phyloP scores from a whole-genome alignment of 805 yeast species.

The Lipomyces japonicus region DNA sequence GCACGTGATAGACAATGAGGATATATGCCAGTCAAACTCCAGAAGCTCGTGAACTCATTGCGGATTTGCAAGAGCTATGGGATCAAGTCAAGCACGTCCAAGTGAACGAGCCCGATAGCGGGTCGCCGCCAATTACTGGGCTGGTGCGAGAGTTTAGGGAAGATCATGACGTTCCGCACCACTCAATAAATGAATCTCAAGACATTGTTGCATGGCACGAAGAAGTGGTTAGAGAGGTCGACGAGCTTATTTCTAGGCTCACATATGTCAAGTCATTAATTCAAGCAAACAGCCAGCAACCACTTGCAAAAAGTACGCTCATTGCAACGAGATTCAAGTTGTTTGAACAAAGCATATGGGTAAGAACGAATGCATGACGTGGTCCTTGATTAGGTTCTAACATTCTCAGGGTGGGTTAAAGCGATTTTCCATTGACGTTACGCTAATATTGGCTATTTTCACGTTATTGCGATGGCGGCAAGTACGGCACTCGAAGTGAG shows the following conservation, averaged over 20 bases:
- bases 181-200: too few relatives aligned
- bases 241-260: slow-evolving; percentile 1
- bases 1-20: slow-evolving; percentile 55
- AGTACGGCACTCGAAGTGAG: too few relatives aligned
- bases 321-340: too few relatives aligned
- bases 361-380: too few relatives aligned
- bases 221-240: background rate
- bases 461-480: slow-evolving; percentile 12
- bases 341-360: too few relatives aligned
- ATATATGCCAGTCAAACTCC: slow-evolving; percentile 62
- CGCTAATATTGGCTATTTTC: slow-evolving; percentile 1
- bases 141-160: background rate
- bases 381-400: too few relatives aligned
- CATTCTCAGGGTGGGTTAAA: slow-evolving; percentile 4
- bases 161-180: slow-evolving; percentile 1
- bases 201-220: too few relatives aligned
- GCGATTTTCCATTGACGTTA: slow-evolving; percentile 5
- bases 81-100: slow-evolving; percentile 57
- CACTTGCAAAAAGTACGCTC: too few relatives aligned
- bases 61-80: slow-evolving; percentile 71
- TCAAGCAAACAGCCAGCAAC: too few relatives aligned
- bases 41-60: slow-evolving; percentile 61
- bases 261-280: slow-evolving; percentile 1
- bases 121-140: slow-evolving; percentile 5
- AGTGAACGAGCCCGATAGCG: slow-evolving; percentile 25